phyloP scores from a whole-genome alignment of 768 basidiomycete genomes.

The Trametes cingulata region DNA sequence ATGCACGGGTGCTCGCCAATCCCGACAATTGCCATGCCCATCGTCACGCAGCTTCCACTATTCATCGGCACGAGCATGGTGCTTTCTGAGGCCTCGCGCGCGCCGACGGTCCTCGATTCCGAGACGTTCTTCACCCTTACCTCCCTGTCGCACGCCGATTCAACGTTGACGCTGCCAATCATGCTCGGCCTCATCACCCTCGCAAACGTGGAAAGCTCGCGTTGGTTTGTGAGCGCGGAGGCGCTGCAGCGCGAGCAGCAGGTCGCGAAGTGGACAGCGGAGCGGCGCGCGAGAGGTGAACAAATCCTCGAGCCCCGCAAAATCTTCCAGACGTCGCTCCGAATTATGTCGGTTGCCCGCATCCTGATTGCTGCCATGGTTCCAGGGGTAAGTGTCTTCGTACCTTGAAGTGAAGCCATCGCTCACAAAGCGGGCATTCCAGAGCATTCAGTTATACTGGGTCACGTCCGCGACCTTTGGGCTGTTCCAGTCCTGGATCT shows the following conservation, averaged over 20 bases:
- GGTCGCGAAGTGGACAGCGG: slow-evolving; percentile 49
- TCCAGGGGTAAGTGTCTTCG: slow-evolving; percentile 59
- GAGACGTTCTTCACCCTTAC: slow-evolving; percentile 78
- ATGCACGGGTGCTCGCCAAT: slow-evolving; percentile 58
- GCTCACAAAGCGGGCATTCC: slow-evolving; percentile 2
- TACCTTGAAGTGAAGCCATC: slow-evolving; percentile 8
- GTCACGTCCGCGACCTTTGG: slow-evolving; percentile 74
- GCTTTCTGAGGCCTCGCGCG: slow-evolving; percentile 53
- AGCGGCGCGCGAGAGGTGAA: slow-evolving; percentile 43
- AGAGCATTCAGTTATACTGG: slow-evolving; percentile 79
- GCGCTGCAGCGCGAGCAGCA: slow-evolving; percentile 52
- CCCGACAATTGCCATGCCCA: slow-evolving; percentile 59
- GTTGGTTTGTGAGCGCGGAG: slow-evolving; percentile 67
- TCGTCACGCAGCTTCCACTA: slow-evolving; percentile 68
- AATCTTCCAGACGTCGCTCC: slow-evolving; percentile 54
- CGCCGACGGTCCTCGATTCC: slow-evolving; percentile 68
- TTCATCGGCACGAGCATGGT: slow-evolving; percentile 67
- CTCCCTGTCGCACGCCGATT: slow-evolving; percentile 68
- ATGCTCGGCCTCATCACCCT: slow-evolving; percentile 71
- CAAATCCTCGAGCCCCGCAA: slow-evolving; percentile 48
- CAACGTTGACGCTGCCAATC: slow-evolving; percentile 69
- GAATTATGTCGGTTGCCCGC: slow-evolving; percentile 60
- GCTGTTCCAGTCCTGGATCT: slow-evolving; percentile 69
- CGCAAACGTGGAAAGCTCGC: slow-evolving; percentile 77
- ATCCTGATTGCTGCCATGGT: slow-evolving; percentile 68